These are phyloP conservation scores for Pisolithus thermaeus DNA, from an alignment of 1,284 basidiomycete genomes.

Conservation along the genomic window DNA sequence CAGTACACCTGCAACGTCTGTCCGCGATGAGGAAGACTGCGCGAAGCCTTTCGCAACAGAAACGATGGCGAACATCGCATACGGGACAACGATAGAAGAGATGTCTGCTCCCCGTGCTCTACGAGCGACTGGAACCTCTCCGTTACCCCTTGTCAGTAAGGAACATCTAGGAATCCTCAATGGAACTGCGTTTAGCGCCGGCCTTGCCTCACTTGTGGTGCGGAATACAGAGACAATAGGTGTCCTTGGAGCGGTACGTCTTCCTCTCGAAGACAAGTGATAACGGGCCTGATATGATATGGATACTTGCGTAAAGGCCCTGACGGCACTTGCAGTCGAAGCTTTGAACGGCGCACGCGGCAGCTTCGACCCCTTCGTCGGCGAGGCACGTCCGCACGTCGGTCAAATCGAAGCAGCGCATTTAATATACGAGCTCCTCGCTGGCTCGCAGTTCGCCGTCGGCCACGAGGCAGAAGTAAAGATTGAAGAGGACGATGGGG, in stretches of 20 bases:
- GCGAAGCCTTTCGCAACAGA: too few relatives aligned
- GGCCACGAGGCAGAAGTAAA: constrained; percentile 56
- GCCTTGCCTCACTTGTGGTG: constrained; percentile 58
- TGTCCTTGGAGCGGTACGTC: constrained; percentile 44
- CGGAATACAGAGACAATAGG: constrained; percentile 71
- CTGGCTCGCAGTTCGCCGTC: constrained; percentile 64
- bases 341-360: constrained; percentile 69
- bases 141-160: constrained; percentile 71
- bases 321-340: constrained; percentile 82
- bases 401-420: constrained; percentile 77
- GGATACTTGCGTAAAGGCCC: constrained; percentile 56
- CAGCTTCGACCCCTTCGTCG: constrained; percentile 77
- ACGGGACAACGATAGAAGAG: neutral
- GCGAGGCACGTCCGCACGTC: constrained; percentile 76
- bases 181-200: constrained; percentile 77
- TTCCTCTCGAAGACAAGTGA: neutral
- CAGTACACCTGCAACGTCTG: constrained; percentile 26
- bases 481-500: constrained; percentile 65
- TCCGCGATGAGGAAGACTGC: constrained; percentile 18
- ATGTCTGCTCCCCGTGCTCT: constrained; percentile 64
- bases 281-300: neutral
- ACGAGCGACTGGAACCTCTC: constrained; percentile 55
- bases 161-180: constrained; percentile 80
- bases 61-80: constrained; percentile 6
- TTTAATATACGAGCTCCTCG: constrained; percentile 63